These are phyloP conservation scores for Trichoderma oligosporum DNA, from an alignment of 2,329 filamentous ascomycete genomes.

Conservation along the genomic window DNA sequence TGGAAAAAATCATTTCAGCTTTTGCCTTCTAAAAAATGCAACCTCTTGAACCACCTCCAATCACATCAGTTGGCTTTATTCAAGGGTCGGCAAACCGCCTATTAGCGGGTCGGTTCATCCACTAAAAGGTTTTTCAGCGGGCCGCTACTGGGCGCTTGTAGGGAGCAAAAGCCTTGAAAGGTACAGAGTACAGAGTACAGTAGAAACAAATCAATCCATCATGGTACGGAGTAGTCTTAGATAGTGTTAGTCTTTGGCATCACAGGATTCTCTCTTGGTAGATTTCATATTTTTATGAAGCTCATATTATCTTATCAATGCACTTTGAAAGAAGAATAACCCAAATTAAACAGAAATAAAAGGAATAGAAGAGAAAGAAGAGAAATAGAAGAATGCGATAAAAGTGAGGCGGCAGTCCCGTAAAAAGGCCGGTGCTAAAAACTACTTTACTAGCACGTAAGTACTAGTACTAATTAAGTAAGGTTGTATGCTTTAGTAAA, in stretches of 20 bases:
- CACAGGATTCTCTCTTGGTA: too few species aligned
- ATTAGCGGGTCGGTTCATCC: too few species aligned
- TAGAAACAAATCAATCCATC: too few species aligned
- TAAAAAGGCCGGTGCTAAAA: background rate
- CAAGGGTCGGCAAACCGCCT: background rate
- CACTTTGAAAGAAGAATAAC: too few species aligned
- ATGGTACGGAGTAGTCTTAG: too few species aligned
- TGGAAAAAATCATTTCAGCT: background rate
- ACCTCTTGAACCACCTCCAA: background rate
- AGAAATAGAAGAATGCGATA: too few species aligned
- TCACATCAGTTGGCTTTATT: conserved; percentile 1
- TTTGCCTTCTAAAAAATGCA: background rate
- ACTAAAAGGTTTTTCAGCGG: background rate
- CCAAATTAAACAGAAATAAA: background rate
- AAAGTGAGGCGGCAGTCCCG: background rate
- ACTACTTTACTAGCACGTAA: conserved; percentile 2
- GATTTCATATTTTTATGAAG: too few species aligned
- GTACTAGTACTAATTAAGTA: background rate
- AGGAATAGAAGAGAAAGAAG: background rate
- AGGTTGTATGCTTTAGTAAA: too few species aligned
- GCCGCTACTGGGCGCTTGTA: background rate
- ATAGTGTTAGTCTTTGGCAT: too few species aligned
- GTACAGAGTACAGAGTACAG: too few species aligned
- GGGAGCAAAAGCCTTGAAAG: too few species aligned
- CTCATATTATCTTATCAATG: too few species aligned